Conservation (phyloP, 352 stramenopile species). For the Phytophthora fragariae region DNA sequence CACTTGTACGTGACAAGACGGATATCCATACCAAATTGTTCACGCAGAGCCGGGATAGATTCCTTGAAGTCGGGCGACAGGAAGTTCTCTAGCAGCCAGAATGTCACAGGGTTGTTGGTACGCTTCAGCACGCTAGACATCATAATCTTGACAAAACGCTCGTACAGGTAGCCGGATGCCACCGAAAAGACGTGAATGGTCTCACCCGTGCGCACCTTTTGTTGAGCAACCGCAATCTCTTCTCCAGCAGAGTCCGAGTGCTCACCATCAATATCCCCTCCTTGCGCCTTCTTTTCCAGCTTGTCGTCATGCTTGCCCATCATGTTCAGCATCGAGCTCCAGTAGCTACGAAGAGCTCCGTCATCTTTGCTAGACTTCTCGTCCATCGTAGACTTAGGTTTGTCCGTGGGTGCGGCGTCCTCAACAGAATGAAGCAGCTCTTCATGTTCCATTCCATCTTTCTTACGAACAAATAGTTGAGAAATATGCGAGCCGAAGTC, state of each 20-base stretch:
- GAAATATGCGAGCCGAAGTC: slow-evolving; percentile 91
- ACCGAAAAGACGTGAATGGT: slow-evolving; percentile 99
- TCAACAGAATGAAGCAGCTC: slow-evolving; percentile 55
- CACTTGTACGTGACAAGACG: slow-evolving; percentile 99
- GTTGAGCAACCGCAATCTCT: slow-evolving; percentile 23
- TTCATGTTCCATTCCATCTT: slow-evolving; percentile 88
- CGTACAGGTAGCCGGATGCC: slow-evolving; percentile 97
- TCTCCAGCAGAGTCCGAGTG: slow-evolving; percentile 8
- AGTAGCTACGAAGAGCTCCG: slow-evolving; percentile 68
- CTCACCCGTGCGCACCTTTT: slow-evolving; percentile 76
- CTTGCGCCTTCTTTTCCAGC: slow-evolving; percentile 17
- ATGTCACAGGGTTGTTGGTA: slow-evolving; percentile 98
- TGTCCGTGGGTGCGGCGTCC: slow-evolving; percentile 14
- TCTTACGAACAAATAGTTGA: slow-evolving; percentile 93
- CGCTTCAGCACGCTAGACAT: slow-evolving; percentile 99
- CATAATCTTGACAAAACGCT: slow-evolving; percentile 99
- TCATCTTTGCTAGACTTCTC: slow-evolving; percentile 56
- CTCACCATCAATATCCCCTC: slow-evolving; percentile 23
- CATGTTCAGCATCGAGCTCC: slow-evolving; percentile 76
- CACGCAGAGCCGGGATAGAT: slow-evolving; percentile 91
- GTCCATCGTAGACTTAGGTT: slow-evolving; percentile 21
- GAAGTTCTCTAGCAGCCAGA: slow-evolving; percentile 99
- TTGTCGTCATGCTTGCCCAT: slow-evolving; percentile 55
- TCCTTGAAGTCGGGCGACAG: slow-evolving; percentile 98
- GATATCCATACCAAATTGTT: slow-evolving; percentile 96